phyloP scores from a whole-genome alignment of 1,139 yeast species.

The Spathaspora sp. region DNA sequence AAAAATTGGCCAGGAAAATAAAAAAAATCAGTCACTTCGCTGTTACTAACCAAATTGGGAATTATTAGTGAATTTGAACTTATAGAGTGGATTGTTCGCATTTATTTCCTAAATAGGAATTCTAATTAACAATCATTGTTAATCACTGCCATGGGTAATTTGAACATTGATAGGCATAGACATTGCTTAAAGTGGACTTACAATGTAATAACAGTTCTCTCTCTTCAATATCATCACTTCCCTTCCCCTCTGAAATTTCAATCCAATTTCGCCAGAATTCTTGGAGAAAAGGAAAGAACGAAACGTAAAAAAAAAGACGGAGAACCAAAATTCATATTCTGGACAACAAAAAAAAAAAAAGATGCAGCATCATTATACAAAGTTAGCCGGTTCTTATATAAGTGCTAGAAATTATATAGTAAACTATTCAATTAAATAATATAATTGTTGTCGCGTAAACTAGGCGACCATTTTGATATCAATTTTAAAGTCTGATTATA shows the following conservation, averaged over 20 bases:
- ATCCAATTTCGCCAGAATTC: not conserved
- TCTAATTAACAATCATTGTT: not conserved
- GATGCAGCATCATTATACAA: not conserved
- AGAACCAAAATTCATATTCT: not conserved
- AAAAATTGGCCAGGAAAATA: not conserved
- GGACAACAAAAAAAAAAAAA: not conserved
- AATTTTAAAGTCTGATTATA: constrained; percentile 2
- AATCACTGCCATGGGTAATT: not conserved
- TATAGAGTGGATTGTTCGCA: not conserved
- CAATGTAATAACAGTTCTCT: too few relatives aligned
- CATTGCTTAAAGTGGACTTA: not conserved
- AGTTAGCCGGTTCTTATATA: not conserved
- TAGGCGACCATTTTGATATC: constrained; percentile 8
- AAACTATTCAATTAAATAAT: not conserved
- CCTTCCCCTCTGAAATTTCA: not conserved
- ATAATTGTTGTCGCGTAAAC: constrained; percentile 9
- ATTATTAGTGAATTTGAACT: not conserved
- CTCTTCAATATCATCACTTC: not conserved
- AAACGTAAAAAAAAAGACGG: not conserved
- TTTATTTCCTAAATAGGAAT: not conserved
- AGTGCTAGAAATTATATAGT: not conserved
- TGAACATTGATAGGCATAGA: not conserved
- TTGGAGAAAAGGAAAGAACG: not conserved
- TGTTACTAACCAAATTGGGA: constrained; percentile 2
- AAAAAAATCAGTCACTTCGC: constrained; percentile 3